Evolutionary conservation across 305 asterid species (phyloP).

Genomic region (Fraxinus platypoda): DNA sequence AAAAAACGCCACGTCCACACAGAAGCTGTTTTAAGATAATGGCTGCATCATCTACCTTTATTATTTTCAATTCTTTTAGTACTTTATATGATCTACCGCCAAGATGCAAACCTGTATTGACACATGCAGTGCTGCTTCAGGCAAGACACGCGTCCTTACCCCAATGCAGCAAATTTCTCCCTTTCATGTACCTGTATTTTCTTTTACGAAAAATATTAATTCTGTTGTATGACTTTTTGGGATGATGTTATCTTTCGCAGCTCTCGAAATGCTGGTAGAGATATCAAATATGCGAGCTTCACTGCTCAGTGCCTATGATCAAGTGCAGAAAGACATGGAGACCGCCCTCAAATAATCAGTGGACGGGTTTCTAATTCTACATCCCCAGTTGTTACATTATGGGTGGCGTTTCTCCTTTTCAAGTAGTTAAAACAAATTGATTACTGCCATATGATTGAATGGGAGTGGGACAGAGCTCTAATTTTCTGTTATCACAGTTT

Average conservation of each 20-base stretch:
- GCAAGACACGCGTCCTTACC: not conserved
- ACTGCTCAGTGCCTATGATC: conserved; percentile 53
- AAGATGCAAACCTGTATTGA: not conserved
- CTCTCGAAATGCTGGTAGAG: conserved; percentile 66
- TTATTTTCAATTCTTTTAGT: not conserved
- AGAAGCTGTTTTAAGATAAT: not conserved
- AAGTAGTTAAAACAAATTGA: not conserved
- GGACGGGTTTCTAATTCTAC: not conserved
- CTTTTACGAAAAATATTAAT: not conserved
- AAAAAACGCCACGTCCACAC: not conserved
- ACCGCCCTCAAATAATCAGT: conserved; percentile 18
- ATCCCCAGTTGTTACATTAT: not conserved
- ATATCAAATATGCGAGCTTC: conserved; percentile 64
- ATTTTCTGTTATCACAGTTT: not conserved
- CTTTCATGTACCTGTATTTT: not conserved
- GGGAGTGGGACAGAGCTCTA: not conserved
- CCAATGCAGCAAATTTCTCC: not conserved
- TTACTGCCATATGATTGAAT: not conserved
- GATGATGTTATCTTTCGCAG: conserved; percentile 36
- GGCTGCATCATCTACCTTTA: not conserved
- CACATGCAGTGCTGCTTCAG: not conserved
- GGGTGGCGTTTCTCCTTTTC: not conserved
- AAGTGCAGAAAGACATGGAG: conserved; percentile 46
- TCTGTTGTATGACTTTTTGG: not conserved
- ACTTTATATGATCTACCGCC: not conserved